Percentiles rank a stretch among this genome's conserved stretches.
These are phyloP conservation scores for Pyrus betulifolia DNA, from an alignment of 306 rosid genomes.

Conservation along the genomic window DNA sequence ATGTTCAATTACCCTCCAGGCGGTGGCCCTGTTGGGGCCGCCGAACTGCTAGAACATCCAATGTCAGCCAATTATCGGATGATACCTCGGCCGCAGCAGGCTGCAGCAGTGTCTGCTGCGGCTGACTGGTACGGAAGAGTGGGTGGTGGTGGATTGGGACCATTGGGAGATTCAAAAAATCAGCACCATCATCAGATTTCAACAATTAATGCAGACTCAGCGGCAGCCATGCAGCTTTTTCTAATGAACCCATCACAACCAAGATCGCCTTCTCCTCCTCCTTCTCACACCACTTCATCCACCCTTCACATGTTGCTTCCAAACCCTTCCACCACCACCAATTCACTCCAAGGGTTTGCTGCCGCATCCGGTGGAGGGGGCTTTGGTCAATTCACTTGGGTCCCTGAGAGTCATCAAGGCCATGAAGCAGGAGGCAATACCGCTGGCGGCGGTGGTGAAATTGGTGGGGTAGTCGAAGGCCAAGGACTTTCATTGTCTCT, in stretches of 20 bases:
- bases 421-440: constrained; percentile 17
- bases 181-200: constrained; percentile 51
- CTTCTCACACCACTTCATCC: constrained; percentile 25
- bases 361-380: constrained; percentile 18
- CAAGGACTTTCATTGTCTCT: constrained; percentile 70
- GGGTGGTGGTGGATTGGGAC: constrained; percentile 30
- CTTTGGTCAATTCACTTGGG: constrained; percentile 75
- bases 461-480: constrained; percentile 41
- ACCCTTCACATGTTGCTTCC: constrained; percentile 80
- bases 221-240: constrained; percentile 97
- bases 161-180: constrained; percentile 42
- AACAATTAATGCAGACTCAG: constrained; percentile 71
- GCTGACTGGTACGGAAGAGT: constrained; percentile 66
- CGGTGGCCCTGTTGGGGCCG: constrained; percentile 11
- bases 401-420: constrained; percentile 22
- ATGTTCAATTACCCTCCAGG: constrained; percentile 69
- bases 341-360: constrained; percentile 31
- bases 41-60: constrained; percentile 48
- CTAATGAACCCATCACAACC: constrained; percentile 68
- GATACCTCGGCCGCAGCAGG: constrained; percentile 21
- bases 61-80: constrained; percentile 24
- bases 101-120: neutral
- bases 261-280: constrained; percentile 52
- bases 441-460: neutral
- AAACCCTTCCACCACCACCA: constrained; percentile 38